Percentiles rank a stretch among this genome's conserved stretches.
These are phyloP conservation scores for Ascodesmis nigricans DNA, from an alignment of 495 filamentous ascomycete species.

Conservation along the genomic window DNA sequence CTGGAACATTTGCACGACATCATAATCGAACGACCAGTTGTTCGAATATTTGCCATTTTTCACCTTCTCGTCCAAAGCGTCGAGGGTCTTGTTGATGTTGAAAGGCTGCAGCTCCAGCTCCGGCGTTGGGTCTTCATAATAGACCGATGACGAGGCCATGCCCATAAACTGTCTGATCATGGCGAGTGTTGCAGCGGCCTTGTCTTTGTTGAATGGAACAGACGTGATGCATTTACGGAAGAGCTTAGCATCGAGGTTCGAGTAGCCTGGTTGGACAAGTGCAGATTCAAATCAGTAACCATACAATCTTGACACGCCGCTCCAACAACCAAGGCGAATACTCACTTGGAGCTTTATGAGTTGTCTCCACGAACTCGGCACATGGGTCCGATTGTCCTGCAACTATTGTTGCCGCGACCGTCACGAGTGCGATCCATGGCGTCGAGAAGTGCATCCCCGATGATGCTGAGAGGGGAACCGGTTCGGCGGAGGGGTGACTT, in stretches of 20 bases:
- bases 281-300: neutral
- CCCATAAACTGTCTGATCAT: conserved; percentile 7
- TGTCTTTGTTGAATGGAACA: conserved; percentile 6
- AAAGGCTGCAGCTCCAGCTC: conserved; percentile 9
- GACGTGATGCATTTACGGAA: conserved; percentile 7
- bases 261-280: conserved; percentile 1
- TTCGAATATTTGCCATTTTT: conserved; percentile 4
- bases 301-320: neutral
- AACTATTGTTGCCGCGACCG: neutral
- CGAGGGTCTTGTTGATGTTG: conserved; percentile 10
- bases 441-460: conserved; percentile 9
- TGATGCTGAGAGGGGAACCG: too few species aligned
- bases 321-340: conserved; percentile 3
- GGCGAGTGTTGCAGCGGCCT: conserved; percentile 4
- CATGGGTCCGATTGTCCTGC: conserved; percentile 8
- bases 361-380: conserved; percentile 5
- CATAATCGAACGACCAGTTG: conserved; percentile 13
- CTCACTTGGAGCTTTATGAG: too few species aligned
- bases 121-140: conserved; percentile 5
- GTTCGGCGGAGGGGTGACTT: too few species aligned
- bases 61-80: conserved; percentile 7
- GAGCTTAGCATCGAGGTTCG: conserved; percentile 3
- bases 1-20: conserved; percentile 11
- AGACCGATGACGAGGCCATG: conserved; percentile 4
- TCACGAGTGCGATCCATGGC: neutral